Base-by-base conservation (phyloP, 192 early-diverging fungal species). In the Anaeromyces robustus region DNA sequence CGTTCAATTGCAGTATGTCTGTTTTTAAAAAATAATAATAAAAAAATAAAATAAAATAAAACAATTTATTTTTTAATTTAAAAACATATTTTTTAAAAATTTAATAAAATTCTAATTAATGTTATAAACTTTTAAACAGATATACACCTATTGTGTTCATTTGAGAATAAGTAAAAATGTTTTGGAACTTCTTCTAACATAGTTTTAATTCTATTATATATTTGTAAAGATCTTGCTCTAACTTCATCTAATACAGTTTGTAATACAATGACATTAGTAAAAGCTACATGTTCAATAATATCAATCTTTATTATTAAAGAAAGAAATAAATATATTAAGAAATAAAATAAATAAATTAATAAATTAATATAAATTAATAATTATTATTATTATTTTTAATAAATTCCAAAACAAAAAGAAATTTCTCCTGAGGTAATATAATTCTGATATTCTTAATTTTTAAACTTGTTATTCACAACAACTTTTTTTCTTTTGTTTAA, bases 221-320 rank as follows among this genome's bases (percentile, higher is more conserved):
- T 91, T 18, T 94, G 87, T 68, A 90, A 85, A 79, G 91, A 95
- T 34, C 95, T 86, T 82, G 96, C 94, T 77, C 92, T 87, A 81
- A 99, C 87, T 83, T 99, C 97, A 81, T 97, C 93, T 37, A 95
- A 88, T 13, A 97, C 97, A 0, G 97, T 99, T 85, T 96, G 94
- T 29, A 97, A 87, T 16, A 99, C 90, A 81, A 99, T 90, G 26
- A 99, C 95, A 83, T 99, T 89, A 77, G 91, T 90, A 84, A 98
- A 92, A 77, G 92, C 90, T 31, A 89, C 84, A 79, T 97, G 94
- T 85, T 97, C 96, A 82, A 99, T 91, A 28, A 98, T 87, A 85
- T 99, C 97, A 82, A 99, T 95, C 92, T 96, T 83, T 28, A 7
- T 80, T 12, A n/a, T n/a, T n/a, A n/a, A n/a, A n/a, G n/a, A n/a